Evolutionary conservation across 1,284 basidiomycete species (phyloP), one percentile per base, ranked within the genome.

Genomic region (Moniliella sp.): DNA sequence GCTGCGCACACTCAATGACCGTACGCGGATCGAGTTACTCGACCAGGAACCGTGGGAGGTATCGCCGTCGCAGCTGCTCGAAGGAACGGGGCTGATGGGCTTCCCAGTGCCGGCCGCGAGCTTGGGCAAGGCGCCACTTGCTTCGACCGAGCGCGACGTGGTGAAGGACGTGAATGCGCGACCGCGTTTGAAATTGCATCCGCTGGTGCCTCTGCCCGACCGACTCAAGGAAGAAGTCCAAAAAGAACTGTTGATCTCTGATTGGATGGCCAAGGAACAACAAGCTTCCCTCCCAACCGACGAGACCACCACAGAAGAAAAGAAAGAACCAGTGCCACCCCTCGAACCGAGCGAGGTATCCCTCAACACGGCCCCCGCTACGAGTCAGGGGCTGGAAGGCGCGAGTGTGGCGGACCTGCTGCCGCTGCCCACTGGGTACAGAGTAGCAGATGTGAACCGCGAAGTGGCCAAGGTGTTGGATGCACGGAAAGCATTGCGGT

Each of bases 401-500:
- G 79, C 82, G 0, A 65, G 71, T n/a, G 66, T 74, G 33, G 57
- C 69, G 13, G 83, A 91, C 37, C 64, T 86, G 21, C 70, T 72
- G 2, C 83, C 83, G 2, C 56, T 53, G 35, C 78, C 82, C 0
- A 68, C 74, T 1, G 68, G 72, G 1, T 93, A 93, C 65, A 76
- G 77, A 48, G 76, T 75, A 1, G 66, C 78, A 2, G 91, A 99
- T 56, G 72, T 97, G 15, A 76, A 79, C 56, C 69, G 86, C 31
- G 91, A 97, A 61, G 81, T 94, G 1, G 78, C 78, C 54, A 73
- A 71, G 36, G 74, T 97, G 13, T 71, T 80, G 27, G 91, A 99
- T 63, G 76, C 77, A 17, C 67, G 56, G 13, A 57, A 55, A 31
- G 44, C 50, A 29, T 42, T 59, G 27, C 41, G 48, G 14, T 46